These are phyloP conservation scores for Ulota crispa DNA, from an alignment of 225 moss, liverwort and hornwort genomes.

Conservation along the genomic window DNA sequence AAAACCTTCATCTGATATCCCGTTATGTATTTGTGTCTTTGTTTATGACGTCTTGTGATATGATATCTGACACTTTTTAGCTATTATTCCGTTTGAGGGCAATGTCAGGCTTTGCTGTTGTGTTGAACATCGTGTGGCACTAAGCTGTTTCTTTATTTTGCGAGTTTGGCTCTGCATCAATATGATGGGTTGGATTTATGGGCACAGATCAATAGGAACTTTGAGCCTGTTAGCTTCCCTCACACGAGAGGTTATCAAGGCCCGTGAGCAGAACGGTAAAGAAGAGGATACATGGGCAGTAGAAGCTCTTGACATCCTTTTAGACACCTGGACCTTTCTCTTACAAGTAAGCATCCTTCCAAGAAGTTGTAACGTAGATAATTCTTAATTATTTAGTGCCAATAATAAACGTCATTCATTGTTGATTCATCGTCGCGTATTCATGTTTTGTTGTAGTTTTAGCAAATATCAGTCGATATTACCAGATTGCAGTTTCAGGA, in stretches of 20 bases:
- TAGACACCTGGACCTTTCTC: slow-evolving; percentile 97
- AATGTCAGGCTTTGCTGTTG: slow-evolving; percentile 3
- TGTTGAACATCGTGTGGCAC: not conserved
- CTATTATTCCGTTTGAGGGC: slow-evolving; percentile 7
- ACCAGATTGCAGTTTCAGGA: not conserved
- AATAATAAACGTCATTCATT: not conserved
- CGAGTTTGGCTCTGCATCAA: not conserved
- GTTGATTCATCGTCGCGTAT: not conserved
- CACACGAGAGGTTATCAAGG: slow-evolving; percentile 93
- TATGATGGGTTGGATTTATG: slow-evolving; percentile 16
- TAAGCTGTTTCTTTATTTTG: not conserved
- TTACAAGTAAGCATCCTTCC: slow-evolving; percentile 69
- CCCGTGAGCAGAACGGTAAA: slow-evolving; percentile 67
- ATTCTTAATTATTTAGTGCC: not conserved
- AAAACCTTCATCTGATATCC: not conserved
- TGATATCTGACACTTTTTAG: not conserved
- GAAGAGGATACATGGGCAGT: slow-evolving; percentile 91
- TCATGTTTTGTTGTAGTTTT: not conserved
- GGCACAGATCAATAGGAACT: slow-evolving; percentile 77
- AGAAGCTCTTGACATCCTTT: slow-evolving; percentile 91
- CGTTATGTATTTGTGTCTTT: not conserved
- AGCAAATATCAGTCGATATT: slow-evolving; percentile 14
- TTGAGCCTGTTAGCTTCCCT: slow-evolving; percentile 94
- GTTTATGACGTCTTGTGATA: not conserved
- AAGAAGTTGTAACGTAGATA: not conserved